A percentile compares a stretch with the other conserved stretches of the same genome.
Conservation (phyloP, 1,284 basidiomycete genomes). For the Malassezia yamatoensis region DNA sequence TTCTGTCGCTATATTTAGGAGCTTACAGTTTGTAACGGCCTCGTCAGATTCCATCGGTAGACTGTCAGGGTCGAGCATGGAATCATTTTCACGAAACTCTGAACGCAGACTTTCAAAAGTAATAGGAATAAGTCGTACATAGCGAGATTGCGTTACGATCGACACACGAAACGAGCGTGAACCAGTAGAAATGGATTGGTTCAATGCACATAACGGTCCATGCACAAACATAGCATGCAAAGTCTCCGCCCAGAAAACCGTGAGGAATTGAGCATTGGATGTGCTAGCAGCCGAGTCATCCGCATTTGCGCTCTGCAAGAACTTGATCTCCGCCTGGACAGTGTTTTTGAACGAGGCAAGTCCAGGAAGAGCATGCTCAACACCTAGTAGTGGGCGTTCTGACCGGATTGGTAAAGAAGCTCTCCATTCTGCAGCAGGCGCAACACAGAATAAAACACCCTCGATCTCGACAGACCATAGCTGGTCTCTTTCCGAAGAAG, state of each 20-base stretch:
- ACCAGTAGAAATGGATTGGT: not conserved
- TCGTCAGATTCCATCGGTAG: not conserved
- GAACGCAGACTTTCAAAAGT: conserved; percentile 5
- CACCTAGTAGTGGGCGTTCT: not conserved
- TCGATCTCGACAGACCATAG: not conserved
- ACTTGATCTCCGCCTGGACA: conserved; percentile 9
- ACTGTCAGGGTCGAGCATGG: not conserved
- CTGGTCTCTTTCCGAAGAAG: not conserved
- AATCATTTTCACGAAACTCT: conserved; percentile 11
- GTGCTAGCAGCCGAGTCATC: not conserved
- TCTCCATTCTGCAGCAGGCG: not conserved
- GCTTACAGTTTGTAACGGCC: not conserved
- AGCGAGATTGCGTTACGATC: not conserved
- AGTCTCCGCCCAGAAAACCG: conserved; percentile 13
- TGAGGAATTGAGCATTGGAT: conserved; percentile 11
- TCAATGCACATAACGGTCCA: not conserved
- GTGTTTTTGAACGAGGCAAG: conserved; percentile 2
- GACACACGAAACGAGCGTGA: not conserved
- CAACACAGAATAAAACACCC: not conserved
- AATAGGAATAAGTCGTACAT: conserved; percentile 8
- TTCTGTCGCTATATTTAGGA: not conserved
- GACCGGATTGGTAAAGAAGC: not conserved
- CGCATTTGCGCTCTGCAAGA: not conserved
- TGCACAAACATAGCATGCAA: conserved; percentile 1
- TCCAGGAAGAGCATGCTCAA: conserved; percentile 3